phyloP scores from a whole-genome alignment of 805 yeast genomes.

The Myxozyma monticola region DNA sequence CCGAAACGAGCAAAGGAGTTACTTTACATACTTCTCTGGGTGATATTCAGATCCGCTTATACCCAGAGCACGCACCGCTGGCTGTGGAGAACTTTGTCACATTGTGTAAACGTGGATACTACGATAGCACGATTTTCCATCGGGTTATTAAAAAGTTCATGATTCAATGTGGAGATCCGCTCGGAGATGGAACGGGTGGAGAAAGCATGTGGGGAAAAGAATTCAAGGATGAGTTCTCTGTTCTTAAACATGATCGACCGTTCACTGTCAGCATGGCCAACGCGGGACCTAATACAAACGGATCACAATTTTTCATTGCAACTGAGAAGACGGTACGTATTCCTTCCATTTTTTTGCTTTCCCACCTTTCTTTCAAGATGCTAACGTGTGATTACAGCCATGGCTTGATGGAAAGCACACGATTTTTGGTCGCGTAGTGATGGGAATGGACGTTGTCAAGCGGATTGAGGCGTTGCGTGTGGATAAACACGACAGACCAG shows the following conservation, averaged over 20 bases:
- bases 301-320: conserved; percentile 61
- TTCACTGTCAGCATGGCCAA: conserved; percentile 63
- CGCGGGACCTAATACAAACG: conserved; percentile 59
- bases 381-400: conserved; percentile 5
- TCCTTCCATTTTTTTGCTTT: too few species aligned
- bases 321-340: conserved; percentile 47
- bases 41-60: conserved; percentile 44
- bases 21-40: conserved; percentile 46
- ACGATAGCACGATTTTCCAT: conserved; percentile 43
- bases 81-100: conserved; percentile 46
- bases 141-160: conserved; percentile 53
- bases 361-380: neutral
- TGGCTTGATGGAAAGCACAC: conserved; percentile 62
- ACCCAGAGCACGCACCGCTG: conserved; percentile 43
- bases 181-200: conserved; percentile 46
- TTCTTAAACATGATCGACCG: conserved; percentile 51
- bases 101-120: conserved; percentile 43
- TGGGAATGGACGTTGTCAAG: conserved; percentile 53
- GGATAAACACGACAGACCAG: conserved; percentile 49
- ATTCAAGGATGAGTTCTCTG: conserved; percentile 51
- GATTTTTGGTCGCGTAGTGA: conserved; percentile 54
- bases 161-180: conserved; percentile 64
- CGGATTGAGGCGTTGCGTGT: conserved; percentile 49
- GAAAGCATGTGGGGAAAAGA: conserved; percentile 41
- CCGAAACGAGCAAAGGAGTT: conserved; percentile 29